These are phyloP conservation scores for Epichloe hybrida DNA, from an alignment of 2,329 filamentous ascomycete species.

Conservation along the genomic window DNA sequence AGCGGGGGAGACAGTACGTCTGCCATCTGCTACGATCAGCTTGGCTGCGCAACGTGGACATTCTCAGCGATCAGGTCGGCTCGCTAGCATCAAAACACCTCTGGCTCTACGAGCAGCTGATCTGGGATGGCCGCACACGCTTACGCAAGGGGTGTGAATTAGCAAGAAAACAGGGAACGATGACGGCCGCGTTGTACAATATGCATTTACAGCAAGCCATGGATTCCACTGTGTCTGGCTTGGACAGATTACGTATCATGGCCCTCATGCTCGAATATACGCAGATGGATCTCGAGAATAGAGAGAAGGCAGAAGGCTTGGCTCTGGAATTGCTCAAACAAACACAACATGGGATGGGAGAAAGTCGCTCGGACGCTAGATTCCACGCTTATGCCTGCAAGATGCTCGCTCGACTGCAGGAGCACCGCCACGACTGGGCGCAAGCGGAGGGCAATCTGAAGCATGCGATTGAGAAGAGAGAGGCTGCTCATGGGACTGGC, in stretches of 20 bases:
- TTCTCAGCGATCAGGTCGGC: conserved; percentile 19
- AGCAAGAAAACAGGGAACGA: conserved; percentile 14
- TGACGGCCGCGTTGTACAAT: conserved; percentile 17
- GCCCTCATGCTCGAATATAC: conserved; percentile 23
- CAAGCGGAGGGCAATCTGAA: conserved; percentile 20
- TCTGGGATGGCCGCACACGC: conserved; percentile 24
- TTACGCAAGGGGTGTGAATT: conserved; percentile 20
- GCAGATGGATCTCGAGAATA: conserved; percentile 24
- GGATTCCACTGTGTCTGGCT: conserved; percentile 6
- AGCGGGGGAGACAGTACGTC: conserved; percentile 19
- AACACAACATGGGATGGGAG: conserved; percentile 11
- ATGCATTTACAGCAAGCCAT: conserved; percentile 10
- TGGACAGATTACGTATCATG: conserved; percentile 18
- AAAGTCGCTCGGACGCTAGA: conserved; percentile 17
- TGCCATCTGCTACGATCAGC: conserved; percentile 22
- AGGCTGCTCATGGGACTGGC: conserved; percentile 21
- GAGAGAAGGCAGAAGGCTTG: conserved; percentile 17
- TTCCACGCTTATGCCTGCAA: conserved; percentile 26
- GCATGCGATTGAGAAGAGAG: conserved; percentile 20
- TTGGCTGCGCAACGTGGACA: conserved; percentile 23
- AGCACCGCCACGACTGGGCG: conserved; percentile 19
- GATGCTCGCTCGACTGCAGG: conserved; percentile 23
- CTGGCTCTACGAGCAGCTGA: conserved; percentile 26
- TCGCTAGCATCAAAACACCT: conserved; percentile 16
- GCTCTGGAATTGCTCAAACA: conserved; percentile 16